Percentiles rank a stretch among this genome's conserved stretches.
Evolutionary conservation across 129 eudicot genomes (phyloP).

Genomic region (Flaveria ramosissima): DNA sequence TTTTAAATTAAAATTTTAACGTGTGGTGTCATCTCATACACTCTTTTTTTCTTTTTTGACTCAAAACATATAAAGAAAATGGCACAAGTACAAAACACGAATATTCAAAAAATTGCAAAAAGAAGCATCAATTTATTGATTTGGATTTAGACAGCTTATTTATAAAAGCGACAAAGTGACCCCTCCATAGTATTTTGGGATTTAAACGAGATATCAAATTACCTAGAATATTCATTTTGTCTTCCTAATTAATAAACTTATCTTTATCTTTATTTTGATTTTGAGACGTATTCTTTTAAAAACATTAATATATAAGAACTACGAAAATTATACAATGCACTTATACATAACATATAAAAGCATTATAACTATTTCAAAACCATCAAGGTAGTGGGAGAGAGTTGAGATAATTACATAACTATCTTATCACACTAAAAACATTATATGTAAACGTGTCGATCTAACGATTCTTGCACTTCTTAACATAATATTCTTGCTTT

Average conservation of each 20-base stretch:
- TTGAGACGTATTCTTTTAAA: too few species aligned
- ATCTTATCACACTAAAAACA: too few species aligned
- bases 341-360: too few species aligned
- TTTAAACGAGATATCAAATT: slow-evolving; percentile 32
- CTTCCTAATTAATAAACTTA: slow-evolving; percentile 19
- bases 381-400: too few species aligned
- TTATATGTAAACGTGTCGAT: too few species aligned
- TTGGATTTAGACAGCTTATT: slow-evolving; percentile 37
- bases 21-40: slow-evolving; percentile 32
- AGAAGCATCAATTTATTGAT: slow-evolving; percentile 42
- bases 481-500: too few species aligned
- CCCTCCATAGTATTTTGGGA: slow-evolving; percentile 30
- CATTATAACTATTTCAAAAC: too few species aligned
- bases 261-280: neutral
- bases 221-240: slow-evolving; percentile 50
- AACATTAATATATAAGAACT: too few species aligned
- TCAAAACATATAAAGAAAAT: slow-evolving; percentile 19
- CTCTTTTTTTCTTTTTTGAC: slow-evolving; percentile 31
- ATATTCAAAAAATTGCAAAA: slow-evolving; percentile 57
- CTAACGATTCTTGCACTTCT: too few species aligned
- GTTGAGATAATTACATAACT: too few species aligned
- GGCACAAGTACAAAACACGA: slow-evolving; percentile 53
- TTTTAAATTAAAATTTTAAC: neutral
- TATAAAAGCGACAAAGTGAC: slow-evolving; percentile 45
- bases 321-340: too few species aligned